Base-by-base conservation (phyloP, 2,329 filamentous ascomycete species). In the Verticillium longisporum region DNA sequence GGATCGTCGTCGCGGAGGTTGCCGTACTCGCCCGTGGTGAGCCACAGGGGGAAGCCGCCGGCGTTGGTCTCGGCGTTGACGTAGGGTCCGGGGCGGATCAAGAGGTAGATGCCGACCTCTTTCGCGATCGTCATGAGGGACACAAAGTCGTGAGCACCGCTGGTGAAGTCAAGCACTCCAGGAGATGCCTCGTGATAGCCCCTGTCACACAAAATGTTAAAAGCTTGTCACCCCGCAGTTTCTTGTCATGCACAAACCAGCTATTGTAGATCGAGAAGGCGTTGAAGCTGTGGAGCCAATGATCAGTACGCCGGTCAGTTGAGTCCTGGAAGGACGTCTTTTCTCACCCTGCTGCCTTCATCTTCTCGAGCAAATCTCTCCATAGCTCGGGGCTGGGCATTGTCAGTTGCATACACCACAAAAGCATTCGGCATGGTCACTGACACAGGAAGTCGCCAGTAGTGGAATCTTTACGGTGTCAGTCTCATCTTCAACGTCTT, bases 11-110 rank as follows among this genome's bases (percentile, higher is more conserved):
- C 75, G 36, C 84, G 74, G n/a, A 85, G 71, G 21, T 69, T 67
- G 2, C 84, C 84, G 57, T 84, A 84, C 32, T 76, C 83, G 55
- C 84, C 85, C 0, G 85, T 87, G 0, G 84, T 87, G 6, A 85
- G 70, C 84, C 85, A 88, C 1, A 85, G 73, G 0, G 86, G 83
- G 61, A 86, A 84, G 0, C 86, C 86, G 36, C 86, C 86, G 1
- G 81, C 84, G 63, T 82, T 86, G 3, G 83, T 78, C 68, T 88
- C 86, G 1, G 85, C 86, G 63, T 88, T 88, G 61, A 86, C 79
- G 61, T 88, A 88, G 0, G 84, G 84, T 0, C 85, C 85, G 0
- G 84, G 83, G 0, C 85, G 76, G 4, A 81, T 69, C 1, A 80
- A 71, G 1, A 79, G 69, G 34, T 76, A 68, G 36, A 80, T 63